These are phyloP conservation scores for Leccinellum albellum DNA, from an alignment of 768 basidiomycete species.

Conservation along the genomic window DNA sequence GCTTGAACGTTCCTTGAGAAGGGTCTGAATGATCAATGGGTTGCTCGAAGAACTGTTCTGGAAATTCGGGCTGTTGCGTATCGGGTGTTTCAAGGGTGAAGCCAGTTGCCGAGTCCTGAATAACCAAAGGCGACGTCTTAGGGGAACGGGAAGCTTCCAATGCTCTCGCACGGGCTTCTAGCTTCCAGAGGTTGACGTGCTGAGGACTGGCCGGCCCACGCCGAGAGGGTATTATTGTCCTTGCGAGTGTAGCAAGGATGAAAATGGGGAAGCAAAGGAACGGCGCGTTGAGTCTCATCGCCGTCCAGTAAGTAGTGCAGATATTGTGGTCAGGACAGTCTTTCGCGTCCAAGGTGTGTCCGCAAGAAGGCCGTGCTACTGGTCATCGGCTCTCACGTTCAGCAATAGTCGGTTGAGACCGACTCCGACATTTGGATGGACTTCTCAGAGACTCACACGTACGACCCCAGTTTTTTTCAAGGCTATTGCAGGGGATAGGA, in stretches of 20 bases:
- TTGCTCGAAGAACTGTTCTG: conserved; percentile 71
- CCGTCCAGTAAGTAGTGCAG: background rate
- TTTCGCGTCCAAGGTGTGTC: background rate
- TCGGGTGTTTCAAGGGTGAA: conserved; percentile 5
- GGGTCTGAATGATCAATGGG: conserved; percentile 79
- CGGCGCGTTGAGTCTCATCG: conserved; percentile 17
- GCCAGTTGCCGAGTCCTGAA: conserved; percentile 18
- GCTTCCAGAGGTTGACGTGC: conserved; percentile 62
- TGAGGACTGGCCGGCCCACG: conserved; percentile 44
- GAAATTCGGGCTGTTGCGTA: conserved; percentile 39
- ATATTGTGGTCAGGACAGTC: background rate
- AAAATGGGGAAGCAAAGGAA: conserved; percentile 12
- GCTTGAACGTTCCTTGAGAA: conserved; percentile 62
- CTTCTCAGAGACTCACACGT: no score
- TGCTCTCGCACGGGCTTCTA: conserved; percentile 30
- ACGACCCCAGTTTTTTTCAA: no score
- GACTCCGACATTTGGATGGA: no score
- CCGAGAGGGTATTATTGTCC: conserved; percentile 7
- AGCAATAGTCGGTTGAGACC: no score
- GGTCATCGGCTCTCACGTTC: no score
- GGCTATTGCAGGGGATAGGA: no score
- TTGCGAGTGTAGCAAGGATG: conserved; percentile 6
- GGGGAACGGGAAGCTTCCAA: conserved; percentile 12
- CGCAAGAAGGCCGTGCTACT: no score
- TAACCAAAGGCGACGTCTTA: conserved; percentile 16